phyloP scores from a whole-genome alignment of 2,329 filamentous ascomycete genomes.

The Aspergillus ochraceoroseus region DNA sequence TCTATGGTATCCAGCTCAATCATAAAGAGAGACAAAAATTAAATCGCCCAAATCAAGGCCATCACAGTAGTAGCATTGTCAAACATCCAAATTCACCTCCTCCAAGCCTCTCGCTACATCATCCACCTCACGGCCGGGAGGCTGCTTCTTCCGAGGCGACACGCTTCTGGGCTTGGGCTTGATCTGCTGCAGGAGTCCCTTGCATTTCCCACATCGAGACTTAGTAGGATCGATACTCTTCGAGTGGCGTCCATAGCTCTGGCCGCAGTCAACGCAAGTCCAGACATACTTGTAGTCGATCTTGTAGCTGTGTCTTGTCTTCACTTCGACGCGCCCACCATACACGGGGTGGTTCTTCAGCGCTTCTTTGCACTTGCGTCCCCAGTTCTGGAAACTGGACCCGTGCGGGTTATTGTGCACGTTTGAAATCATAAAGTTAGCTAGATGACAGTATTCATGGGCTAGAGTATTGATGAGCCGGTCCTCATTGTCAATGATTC shows the following conservation, averaged over 20 bases:
- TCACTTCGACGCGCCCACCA: constrained; percentile 63
- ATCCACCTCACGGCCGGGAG: background rate
- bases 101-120: constrained; percentile 5
- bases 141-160: constrained; percentile 27
- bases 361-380: constrained; percentile 36
- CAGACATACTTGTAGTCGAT: constrained; percentile 93
- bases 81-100: constrained; percentile 2
- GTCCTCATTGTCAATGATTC: constrained; percentile 73
- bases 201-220: constrained; percentile 74
- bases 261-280: constrained; percentile 65
- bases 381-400: constrained; percentile 73
- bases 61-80: background rate
- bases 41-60: too few relatives aligned
- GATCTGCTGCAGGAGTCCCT: constrained; percentile 64
- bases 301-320: constrained; percentile 81
- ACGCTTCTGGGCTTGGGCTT: constrained; percentile 65
- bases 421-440: constrained; percentile 81
- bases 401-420: constrained; percentile 75
- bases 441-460: constrained; percentile 92
- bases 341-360: constrained; percentile 50
- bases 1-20: too few relatives aligned
- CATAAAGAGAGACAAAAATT: too few relatives aligned
- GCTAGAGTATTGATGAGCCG: constrained; percentile 85
- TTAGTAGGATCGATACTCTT: constrained; percentile 71
- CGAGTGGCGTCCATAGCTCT: constrained; percentile 76